phyloP scores from a whole-genome alignment of 1,139 yeast species.

The Scheffersomyces parashehatae region DNA sequence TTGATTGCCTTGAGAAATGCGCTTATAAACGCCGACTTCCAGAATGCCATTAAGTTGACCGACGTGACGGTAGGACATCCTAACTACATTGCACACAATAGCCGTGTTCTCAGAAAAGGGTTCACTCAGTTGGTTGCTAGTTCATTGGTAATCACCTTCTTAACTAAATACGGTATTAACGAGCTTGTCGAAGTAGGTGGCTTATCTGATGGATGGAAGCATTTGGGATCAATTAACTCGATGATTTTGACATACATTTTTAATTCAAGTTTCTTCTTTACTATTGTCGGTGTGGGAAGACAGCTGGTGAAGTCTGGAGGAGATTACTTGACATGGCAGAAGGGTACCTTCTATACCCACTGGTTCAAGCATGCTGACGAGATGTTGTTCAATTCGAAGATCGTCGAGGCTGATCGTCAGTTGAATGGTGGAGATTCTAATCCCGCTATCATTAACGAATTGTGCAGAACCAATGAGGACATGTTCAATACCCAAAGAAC shows the following conservation, averaged over 20 bases:
- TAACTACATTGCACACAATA: conserved; percentile 42
- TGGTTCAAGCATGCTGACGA: conserved; percentile 72
- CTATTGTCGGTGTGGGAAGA: conserved; percentile 61
- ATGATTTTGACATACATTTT: conserved; percentile 65
- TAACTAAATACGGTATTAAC: conserved; percentile 42
- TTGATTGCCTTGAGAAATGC: conserved; percentile 64
- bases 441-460: conserved; percentile 37
- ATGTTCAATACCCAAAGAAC: conserved; percentile 25
- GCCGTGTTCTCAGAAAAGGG: conserved; percentile 29
- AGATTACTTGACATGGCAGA: conserved; percentile 58
- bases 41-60: conserved; percentile 56
- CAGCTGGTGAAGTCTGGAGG: conserved; percentile 51
- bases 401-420: conserved; percentile 64
- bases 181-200: conserved; percentile 35
- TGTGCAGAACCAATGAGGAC: conserved; percentile 34
- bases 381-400: conserved; percentile 62
- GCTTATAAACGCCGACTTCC: conserved; percentile 59
- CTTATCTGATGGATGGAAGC: conserved; percentile 39
- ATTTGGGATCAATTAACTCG: conserved; percentile 53
- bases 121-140: conserved; percentile 30
- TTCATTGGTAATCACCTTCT: conserved; percentile 35
- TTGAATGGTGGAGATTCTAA: conserved; percentile 43
- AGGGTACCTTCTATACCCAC: conserved; percentile 64
- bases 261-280: conserved; percentile 61
- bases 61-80: conserved; percentile 64